Conservation (phyloP, 495 filamentous ascomycete genomes). For the Parachaetomium inaequale region DNA sequence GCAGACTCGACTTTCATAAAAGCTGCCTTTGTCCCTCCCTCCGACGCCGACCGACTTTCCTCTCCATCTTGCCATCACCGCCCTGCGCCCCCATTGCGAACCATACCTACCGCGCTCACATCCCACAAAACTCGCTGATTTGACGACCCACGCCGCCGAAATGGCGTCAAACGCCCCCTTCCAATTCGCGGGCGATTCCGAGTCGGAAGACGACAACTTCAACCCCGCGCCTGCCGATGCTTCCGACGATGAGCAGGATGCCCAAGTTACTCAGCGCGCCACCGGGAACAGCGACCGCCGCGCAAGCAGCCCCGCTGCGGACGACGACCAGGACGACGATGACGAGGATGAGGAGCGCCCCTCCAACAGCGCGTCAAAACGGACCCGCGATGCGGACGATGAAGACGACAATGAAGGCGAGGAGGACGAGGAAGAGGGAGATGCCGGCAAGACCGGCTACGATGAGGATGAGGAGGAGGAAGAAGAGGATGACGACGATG, state of each 20-base stretch:
- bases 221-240: constrained; percentile 66
- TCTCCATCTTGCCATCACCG: not conserved
- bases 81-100: not conserved
- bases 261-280: not conserved
- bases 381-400: constrained; percentile 16
- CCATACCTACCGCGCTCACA: not conserved
- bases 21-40: constrained; percentile 12
- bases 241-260: constrained; percentile 59
- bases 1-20: constrained; percentile 13
- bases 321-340: constrained; percentile 41
- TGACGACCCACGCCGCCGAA: constrained; percentile 2
- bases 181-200: constrained; percentile 51
- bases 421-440: constrained; percentile 37
- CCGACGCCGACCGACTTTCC: not conserved
- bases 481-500: constrained; percentile 51
- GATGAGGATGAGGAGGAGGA: constrained; percentile 56
- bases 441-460: constrained; percentile 50
- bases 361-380: constrained; percentile 29
- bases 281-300: constrained; percentile 10
- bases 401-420: constrained; percentile 50
- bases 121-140: not conserved
- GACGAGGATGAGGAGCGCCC: constrained; percentile 32
- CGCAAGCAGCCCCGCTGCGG: constrained; percentile 26
- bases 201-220: constrained; percentile 74
- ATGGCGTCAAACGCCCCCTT: constrained; percentile 32